Evolutionary conservation across 257 asterid species (phyloP).

Genomic region (Solanum chaucha): DNA sequence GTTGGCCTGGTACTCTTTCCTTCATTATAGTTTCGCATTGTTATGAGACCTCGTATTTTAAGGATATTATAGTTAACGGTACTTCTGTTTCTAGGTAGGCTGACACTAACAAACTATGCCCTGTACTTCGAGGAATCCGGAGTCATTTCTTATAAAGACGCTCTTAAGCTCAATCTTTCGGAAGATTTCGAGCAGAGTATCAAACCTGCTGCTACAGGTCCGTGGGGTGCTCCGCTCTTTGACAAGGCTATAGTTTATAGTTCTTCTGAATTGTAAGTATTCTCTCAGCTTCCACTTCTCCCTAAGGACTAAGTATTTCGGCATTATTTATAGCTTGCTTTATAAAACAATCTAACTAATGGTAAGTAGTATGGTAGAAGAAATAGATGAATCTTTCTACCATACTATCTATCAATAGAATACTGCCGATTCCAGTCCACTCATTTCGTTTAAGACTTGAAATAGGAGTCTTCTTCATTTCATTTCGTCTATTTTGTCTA

Average conservation of each 20-base stretch:
- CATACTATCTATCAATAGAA: background rate
- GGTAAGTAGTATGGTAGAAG: background rate
- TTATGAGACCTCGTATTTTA: background rate
- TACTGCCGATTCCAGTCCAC: background rate
- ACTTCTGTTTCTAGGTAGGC: conserved; percentile 50
- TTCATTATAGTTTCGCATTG: background rate
- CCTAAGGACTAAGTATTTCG: background rate
- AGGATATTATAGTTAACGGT: background rate
- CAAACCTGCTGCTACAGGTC: conserved; percentile 73
- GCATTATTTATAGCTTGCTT: background rate
- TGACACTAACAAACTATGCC: conserved; percentile 78
- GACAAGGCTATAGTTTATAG: conserved; percentile 76
- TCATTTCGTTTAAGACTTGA: background rate
- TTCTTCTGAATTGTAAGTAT: conserved; percentile 66
- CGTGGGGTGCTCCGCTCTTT: conserved; percentile 94
- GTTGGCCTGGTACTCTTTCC: conserved; percentile 73
- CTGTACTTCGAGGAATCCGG: conserved; percentile 88
- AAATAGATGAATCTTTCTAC: background rate
- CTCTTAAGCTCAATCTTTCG: conserved; percentile 66
- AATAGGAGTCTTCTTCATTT: background rate
- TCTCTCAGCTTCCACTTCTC: background rate
- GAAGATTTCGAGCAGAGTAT: conserved; percentile 40
- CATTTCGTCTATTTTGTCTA: background rate
- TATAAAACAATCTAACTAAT: background rate
- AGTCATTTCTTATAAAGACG: conserved; percentile 55